phyloP scores from a whole-genome alignment of 202 grass and related monocot species.

The Setaria viridis region DNA sequence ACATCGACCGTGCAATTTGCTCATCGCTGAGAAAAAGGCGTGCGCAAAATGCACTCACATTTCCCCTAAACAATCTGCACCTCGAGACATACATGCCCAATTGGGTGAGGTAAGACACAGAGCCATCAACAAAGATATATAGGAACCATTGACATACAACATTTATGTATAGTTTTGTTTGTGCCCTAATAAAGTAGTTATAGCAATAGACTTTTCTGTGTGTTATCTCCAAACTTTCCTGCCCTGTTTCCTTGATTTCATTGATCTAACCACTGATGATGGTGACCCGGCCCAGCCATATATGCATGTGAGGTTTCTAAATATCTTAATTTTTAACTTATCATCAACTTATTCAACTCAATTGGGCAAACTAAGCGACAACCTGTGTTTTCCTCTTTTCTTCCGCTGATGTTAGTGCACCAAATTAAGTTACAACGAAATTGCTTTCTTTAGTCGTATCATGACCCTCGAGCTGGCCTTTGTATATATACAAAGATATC shows the following conservation, averaged over 20 bases:
- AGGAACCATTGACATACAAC: background rate
- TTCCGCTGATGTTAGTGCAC: conserved; percentile 24
- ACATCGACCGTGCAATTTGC: background rate
- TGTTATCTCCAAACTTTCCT: background rate
- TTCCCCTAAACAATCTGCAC: background rate
- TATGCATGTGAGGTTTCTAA: background rate
- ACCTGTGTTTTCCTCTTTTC: conserved; percentile 34
- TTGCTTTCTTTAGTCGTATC: conserved; percentile 21
- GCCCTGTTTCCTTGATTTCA: background rate
- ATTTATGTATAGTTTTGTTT: background rate
- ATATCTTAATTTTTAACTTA: background rate
- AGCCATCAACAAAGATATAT: background rate
- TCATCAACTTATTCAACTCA: background rate
- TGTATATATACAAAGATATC: conserved; percentile 13
- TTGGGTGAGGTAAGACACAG: conserved; percentile 8
- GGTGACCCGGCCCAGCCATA: background rate
- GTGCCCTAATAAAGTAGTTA: background rate
- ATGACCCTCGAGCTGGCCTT: conserved; percentile 18
- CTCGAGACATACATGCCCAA: background rate
- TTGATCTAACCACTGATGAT: conserved; percentile 18
- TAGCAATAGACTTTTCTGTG: background rate
- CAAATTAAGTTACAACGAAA: conserved; percentile 25
- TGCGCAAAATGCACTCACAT: background rate
- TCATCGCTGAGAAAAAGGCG: background rate
- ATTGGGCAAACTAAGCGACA: conserved; percentile 10